Evolutionary conservation across 2,329 filamentous ascomycete genomes (phyloP), one percentile per base, ranked within the genome.

Genomic region (Sporothrix variecibatus): DNA sequence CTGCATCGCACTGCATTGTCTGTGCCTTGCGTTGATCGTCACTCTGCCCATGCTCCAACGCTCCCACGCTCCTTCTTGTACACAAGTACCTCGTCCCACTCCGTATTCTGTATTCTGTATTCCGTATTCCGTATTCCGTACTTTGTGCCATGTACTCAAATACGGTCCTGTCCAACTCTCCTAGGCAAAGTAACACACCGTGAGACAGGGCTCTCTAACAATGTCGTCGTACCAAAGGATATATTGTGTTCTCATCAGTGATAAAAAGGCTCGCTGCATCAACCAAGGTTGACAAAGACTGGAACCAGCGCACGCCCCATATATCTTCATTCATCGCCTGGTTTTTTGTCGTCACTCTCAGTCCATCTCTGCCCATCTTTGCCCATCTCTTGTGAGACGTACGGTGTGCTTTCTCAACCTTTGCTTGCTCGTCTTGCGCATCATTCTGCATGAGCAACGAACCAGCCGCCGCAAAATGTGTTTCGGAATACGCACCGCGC

Each of bases 1-100:
- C 67, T 26, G 65, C 65, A 70, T 70, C 46, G 28, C 49, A 40
- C 43, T 40, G 49, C 51, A 56, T 56, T 12, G 67, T 56, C 67
- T 70, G 67, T 70, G 67, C 67, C 20, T 12, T 56, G 67, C 67
- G 67, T 70, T 49, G 67, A 70, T 56, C 67, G 12, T 40, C 67
- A 28, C 67, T 26, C 49, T 70, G 20, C 49, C 62, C 62, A 65
- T 34, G 20, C 34, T 40, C 31, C 58, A 4, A 49, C 11, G 43
- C 43, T 49, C 43, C 31, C 60, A 67, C 62, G 38, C 62, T 46
- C 34, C 62, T 46, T 46, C 11, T 43, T 43, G 38, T 46, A 67
- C 62, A 46, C n/a, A 46, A 12, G 38, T 26, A 46, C 62, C 8
- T 9, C 38, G 51, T 56, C 28, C 51, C 23, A 43, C n/a, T 7